These are phyloP conservation scores for Chenopodium album DNA, from an alignment of 148 eudicot genomes.

Conservation along the genomic window DNA sequence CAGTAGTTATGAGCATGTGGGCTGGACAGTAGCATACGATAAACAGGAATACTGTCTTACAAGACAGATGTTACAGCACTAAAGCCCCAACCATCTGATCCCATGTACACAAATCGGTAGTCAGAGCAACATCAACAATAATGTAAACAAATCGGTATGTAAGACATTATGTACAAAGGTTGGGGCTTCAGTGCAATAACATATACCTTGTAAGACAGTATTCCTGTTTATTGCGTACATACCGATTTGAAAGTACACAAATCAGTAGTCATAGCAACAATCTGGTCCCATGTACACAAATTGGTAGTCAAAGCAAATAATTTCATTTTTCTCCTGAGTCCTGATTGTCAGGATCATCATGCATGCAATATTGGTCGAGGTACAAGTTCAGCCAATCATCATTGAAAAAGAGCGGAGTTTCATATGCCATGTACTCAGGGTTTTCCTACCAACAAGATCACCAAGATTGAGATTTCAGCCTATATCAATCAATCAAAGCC, in stretches of 20 bases:
- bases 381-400: slow-evolving; percentile 98
- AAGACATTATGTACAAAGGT: too few relatives aligned
- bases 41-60: slow-evolving; percentile 20
- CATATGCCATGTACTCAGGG: slow-evolving; percentile 79
- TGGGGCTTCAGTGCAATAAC: too few relatives aligned
- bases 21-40: background rate
- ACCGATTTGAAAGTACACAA: slow-evolving; percentile 51
- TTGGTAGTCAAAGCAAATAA: slow-evolving; percentile 81
- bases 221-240: too few relatives aligned
- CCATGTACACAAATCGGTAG: slow-evolving; percentile 99
- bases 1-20: slow-evolving; percentile 9
- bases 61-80: slow-evolving; percentile 29
- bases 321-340: slow-evolving; percentile 4
- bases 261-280: slow-evolving; percentile 97
- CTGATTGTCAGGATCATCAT: slow-evolving; percentile 48
- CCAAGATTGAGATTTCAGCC: slow-evolving; percentile 7
- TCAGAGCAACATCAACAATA: slow-evolving; percentile 54
- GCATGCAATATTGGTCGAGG: slow-evolving; percentile 77
- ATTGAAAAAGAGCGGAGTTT: slow-evolving; percentile 58
- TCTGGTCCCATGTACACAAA: slow-evolving; percentile 99
- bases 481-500: background rate
- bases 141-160: too few relatives aligned
- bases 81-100: slow-evolving; percentile 80
- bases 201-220: too few relatives aligned
- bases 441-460: slow-evolving; percentile 69